Conservation (phyloP, 345 rosid genomes). For the Sisymbrium altissimum region DNA sequence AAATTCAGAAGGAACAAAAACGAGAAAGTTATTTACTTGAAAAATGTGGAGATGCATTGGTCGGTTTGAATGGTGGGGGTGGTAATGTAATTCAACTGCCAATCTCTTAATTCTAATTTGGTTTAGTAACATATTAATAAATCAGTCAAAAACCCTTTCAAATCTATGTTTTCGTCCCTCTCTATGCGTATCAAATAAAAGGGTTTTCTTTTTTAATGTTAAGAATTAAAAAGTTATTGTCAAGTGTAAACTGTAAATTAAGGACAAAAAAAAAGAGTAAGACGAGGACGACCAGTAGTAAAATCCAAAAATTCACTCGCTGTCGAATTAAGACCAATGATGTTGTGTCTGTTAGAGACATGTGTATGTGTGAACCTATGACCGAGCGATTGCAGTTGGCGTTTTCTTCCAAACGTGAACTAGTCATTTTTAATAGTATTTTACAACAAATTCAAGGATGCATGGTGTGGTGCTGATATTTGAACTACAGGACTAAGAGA, state of each 20-base stretch:
- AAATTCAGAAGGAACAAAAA: not conserved
- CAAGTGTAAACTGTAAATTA: not conserved
- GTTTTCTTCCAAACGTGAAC: not conserved
- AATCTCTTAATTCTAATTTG: not conserved
- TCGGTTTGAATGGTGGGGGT: slow-evolving; percentile 30
- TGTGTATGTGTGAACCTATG: slow-evolving; percentile 27
- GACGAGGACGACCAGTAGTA: slow-evolving; percentile 30
- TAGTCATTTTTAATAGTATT: not conserved
- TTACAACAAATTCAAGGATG: not conserved
- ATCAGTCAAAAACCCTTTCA: not conserved
- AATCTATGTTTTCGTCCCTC: not conserved
- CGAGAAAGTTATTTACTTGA: slow-evolving; percentile 10
- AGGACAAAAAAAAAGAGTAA: not conserved
- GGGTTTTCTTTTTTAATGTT: too few species aligned
- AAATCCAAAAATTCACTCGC: slow-evolving; percentile 25
- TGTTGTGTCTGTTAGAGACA: slow-evolving; percentile 21
- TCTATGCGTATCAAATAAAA: slow-evolving; percentile 1
- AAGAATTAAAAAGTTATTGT: not conserved
- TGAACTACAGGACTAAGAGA: not conserved
- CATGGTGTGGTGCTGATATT: not conserved
- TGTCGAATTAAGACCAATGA: slow-evolving; percentile 26
- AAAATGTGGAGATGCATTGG: slow-evolving; percentile 37
- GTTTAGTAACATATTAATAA: not conserved
- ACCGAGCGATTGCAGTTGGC: slow-evolving; percentile 24
- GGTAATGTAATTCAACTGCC: not conserved